Conservation (phyloP, 176 grass and related monocot genomes). For the Thinopyrum elongatum region DNA sequence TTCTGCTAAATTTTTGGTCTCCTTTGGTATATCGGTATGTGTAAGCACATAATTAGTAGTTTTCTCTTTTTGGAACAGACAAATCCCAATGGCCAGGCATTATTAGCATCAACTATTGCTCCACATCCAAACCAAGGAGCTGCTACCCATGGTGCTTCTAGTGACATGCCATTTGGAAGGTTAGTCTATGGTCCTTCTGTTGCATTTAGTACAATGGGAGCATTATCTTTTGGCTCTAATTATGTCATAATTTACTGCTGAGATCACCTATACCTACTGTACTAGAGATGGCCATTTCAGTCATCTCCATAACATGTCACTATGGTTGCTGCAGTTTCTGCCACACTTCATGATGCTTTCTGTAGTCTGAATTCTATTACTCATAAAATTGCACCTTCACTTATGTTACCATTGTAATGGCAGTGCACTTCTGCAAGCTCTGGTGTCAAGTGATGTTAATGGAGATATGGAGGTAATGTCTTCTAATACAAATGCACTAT, state of each 20-base stretch:
- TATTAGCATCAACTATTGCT: slow-evolving; percentile 83
- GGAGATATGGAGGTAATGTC: slow-evolving; percentile 78
- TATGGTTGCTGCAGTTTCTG: not conserved
- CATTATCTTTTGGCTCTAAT: not conserved
- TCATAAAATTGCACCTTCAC: slow-evolving; percentile 1
- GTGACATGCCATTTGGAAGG: slow-evolving; percentile 93
- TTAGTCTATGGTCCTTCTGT: slow-evolving; percentile 36
- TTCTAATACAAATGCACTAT: slow-evolving; percentile 16
- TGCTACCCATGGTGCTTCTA: slow-evolving; percentile 21
- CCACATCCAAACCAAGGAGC: slow-evolving; percentile 50
- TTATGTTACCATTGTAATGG: slow-evolving; percentile 43
- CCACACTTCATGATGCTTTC: slow-evolving; percentile 7
- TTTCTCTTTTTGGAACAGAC: slow-evolving; percentile 55
- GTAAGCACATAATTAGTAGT: slow-evolving; percentile 10
- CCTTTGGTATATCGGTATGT: not conserved
- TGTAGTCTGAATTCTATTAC: slow-evolving; percentile 20
- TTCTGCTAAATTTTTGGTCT: not conserved
- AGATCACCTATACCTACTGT: not conserved
- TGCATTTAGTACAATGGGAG: slow-evolving; percentile 6
- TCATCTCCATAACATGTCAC: not conserved
- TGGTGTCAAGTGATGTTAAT: slow-evolving; percentile 76
- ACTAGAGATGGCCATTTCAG: slow-evolving; percentile 4
- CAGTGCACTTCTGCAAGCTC: slow-evolving; percentile 87
- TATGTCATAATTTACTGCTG: not conserved
- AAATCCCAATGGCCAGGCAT: slow-evolving; percentile 85